These are phyloP conservation scores for Eugenia klotzschiana DNA, from an alignment of 441 rosid genomes.

Conservation along the genomic window DNA sequence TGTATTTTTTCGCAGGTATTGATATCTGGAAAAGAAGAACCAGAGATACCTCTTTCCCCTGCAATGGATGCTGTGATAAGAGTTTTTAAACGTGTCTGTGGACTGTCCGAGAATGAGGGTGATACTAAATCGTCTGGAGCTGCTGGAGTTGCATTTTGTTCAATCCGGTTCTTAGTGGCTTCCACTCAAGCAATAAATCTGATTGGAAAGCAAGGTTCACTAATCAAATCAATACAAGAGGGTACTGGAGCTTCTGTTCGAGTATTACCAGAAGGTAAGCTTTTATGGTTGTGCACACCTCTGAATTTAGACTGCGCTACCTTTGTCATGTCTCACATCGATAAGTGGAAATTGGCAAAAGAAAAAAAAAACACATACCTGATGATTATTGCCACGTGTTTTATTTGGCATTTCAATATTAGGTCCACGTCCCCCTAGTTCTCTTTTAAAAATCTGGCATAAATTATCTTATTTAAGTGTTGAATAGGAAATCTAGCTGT, in stretches of 20 bases:
- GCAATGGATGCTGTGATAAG: slow-evolving; percentile 76
- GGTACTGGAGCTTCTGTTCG: slow-evolving; percentile 62
- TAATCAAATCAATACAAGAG: slow-evolving; percentile 69
- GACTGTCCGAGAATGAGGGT: slow-evolving; percentile 36
- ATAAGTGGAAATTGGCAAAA: background rate
- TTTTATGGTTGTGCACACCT: background rate
- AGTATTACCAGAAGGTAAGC: slow-evolving; percentile 56
- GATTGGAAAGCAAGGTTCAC: slow-evolving; percentile 79
- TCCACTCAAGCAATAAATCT: slow-evolving; percentile 78
- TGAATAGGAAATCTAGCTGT: background rate
- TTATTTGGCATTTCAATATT: background rate
- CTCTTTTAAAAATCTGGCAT: background rate
- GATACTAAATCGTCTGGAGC: slow-evolving; percentile 21
- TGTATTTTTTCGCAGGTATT: slow-evolving; percentile 33
- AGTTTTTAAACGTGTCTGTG: slow-evolving; percentile 61
- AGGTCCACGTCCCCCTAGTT: background rate
- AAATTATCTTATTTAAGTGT: background rate
- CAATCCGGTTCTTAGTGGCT: slow-evolving; percentile 59
- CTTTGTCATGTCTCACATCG: background rate
- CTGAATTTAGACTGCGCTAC: background rate
- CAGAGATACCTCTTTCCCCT: slow-evolving; percentile 57
- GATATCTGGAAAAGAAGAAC: slow-evolving; percentile 76
- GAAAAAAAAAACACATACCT: background rate
- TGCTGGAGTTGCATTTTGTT: slow-evolving; percentile 42
- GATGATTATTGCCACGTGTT: background rate